Conservation (phyloP, 306 rosid genomes). For the Vigna mungo region DNA sequence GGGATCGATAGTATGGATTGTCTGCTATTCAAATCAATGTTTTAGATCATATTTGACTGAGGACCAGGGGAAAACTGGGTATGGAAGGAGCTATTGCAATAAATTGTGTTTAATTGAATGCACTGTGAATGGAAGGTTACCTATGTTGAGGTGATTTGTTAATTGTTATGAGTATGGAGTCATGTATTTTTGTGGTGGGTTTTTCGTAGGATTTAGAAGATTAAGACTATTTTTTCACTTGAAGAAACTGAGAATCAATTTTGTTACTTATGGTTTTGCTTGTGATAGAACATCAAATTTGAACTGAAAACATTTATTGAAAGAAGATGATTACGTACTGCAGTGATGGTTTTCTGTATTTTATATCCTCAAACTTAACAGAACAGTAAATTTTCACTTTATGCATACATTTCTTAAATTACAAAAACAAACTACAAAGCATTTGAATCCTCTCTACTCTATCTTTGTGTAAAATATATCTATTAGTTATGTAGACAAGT, state of each 20-base stretch:
- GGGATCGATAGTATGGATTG: background rate
- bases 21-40: background rate
- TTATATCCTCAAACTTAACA: background rate
- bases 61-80: background rate
- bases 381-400: background rate
- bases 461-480: background rate
- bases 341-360: background rate
- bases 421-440: no score
- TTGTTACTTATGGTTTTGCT: background rate
- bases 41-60: background rate
- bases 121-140: background rate
- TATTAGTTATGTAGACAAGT: conserved; percentile 12
- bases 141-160: background rate
- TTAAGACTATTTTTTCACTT: background rate
- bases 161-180: background rate
- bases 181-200: background rate
- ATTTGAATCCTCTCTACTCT: no score
- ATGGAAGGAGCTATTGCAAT: background rate
- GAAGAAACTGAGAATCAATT: background rate
- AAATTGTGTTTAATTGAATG: background rate
- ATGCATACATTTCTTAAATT: no score
- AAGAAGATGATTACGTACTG: background rate
- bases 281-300: background rate
- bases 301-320: background rate
- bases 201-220: background rate